phyloP scores from a whole-genome alignment of 805 yeast genomes.

The Ogataea haglerorum region DNA sequence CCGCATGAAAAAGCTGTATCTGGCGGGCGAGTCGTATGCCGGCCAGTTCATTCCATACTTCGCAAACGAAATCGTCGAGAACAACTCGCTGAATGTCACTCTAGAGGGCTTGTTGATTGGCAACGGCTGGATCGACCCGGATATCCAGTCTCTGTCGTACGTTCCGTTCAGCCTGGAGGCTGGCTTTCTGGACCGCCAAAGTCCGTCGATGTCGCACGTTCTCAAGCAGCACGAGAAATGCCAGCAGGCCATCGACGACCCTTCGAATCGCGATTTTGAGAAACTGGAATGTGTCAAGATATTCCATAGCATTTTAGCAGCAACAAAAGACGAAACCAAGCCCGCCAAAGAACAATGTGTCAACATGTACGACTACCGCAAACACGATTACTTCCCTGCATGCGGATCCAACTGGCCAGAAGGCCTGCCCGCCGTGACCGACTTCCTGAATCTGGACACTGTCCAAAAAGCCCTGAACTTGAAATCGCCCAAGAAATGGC shows the following conservation, averaged over 20 bases:
- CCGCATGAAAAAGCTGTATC: constrained; percentile 53
- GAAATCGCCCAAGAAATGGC: constrained; percentile 50
- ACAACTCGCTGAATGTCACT: constrained; percentile 32
- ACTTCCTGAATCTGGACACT: constrained; percentile 44
- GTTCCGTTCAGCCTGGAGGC: constrained; percentile 64
- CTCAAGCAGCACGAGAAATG: constrained; percentile 54
- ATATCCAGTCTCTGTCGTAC: constrained; percentile 76
- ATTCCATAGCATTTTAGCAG: constrained; percentile 36
- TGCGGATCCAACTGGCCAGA: constrained; percentile 96
- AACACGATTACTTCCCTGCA: constrained; percentile 70
- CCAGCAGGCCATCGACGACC: constrained; percentile 47
- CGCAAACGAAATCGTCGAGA: constrained; percentile 55
- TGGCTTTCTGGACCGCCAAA: constrained; percentile 46
- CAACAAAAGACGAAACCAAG: constrained; percentile 26
- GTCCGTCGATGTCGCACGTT: constrained; percentile 39
- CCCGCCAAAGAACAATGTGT: constrained; percentile 52
- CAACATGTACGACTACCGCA: constrained; percentile 79
- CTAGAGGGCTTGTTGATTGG: constrained; percentile 75
- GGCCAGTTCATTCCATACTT: constrained; percentile 95
- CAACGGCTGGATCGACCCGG: constrained; percentile 93
- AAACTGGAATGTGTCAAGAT: constrained; percentile 39
- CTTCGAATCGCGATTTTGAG: constrained; percentile 24
- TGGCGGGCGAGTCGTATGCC: constrained; percentile 96
- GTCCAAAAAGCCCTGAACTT: constrained; percentile 53
- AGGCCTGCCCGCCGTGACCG: constrained; percentile 45